Evolutionary conservation across 2,329 filamentous ascomycete genomes (phyloP), one percentile per base, ranked within the genome.

Genomic region (Byssoonygena ceratinophila): DNA sequence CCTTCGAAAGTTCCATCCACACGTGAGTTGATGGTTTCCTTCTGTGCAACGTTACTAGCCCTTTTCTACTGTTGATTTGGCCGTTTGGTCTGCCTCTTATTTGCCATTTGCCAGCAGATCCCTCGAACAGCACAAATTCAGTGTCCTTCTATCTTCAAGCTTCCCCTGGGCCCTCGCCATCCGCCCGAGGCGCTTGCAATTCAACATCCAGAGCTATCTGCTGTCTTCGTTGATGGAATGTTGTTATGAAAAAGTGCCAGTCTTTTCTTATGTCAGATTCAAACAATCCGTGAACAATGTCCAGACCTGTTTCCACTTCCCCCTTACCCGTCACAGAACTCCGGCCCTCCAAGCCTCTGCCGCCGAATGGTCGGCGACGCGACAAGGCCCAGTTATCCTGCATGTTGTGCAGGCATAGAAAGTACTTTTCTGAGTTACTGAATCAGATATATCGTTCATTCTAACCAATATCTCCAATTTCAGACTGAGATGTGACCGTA

Each of bases 361-460:
- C 39, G 14, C 46, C 46, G n/a, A 49, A 29, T 23, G 41, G 49
- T 31, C 52, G 53, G 12, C 43, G 53, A 14, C 40, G 53, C 20
- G 53, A 55, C 43, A 55, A 55, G 41, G 43, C 53, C 29, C 53
- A 55, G 50, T 20, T 55, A 23, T 52, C 50, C 22, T 55, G 53
- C 39, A 45, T 45, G 37, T 16, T 52, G n/a, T 55, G 53, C 34
- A 34, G 53, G 18, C 49, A 45, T 12, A 44, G 46, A 53, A 56
- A 56, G 54, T 55, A 51, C 29, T 16, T 4, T 34, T 39, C 31
- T 45, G 14, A 16, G 16, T n/a, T n/a, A n/a, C 46, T 20, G 14
- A 18, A 12, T 20, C 22, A 8, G 22, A 23, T 12, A 8, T 40
- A 40, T 7, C 11, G 23, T 14, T 18, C 4, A 40, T 23, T 3